Percentiles rank a stretch among this genome's conserved stretches.
Evolutionary conservation across 2,329 filamentous ascomycete species (phyloP).

Genomic region (Fusarium pseudograminearum): DNA sequence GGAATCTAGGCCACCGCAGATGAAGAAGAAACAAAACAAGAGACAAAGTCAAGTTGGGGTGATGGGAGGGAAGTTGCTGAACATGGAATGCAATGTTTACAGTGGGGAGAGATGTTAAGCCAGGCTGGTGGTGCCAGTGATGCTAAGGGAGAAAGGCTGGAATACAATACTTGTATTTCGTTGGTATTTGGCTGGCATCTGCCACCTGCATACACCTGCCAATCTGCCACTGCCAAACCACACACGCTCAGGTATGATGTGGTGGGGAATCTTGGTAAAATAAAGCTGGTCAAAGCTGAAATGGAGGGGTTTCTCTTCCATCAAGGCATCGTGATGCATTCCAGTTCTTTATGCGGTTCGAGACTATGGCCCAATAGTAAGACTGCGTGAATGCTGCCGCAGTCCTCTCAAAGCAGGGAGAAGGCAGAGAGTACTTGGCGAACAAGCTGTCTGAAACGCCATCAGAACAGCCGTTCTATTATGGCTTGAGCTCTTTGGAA

Average conservation of each 20-base stretch:
- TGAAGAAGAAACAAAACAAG: conserved; percentile 35
- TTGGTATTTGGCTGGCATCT: conserved; percentile 44
- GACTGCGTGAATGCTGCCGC: conserved; percentile 6
- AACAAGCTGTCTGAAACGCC: neutral
- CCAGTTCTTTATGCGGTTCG: conserved; percentile 37
- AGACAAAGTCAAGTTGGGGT: conserved; percentile 31
- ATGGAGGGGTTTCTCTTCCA: conserved; percentile 22
- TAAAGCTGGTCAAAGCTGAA: conserved; percentile 26
- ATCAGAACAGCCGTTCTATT: conserved; percentile 3
- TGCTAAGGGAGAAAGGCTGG: conserved; percentile 40
- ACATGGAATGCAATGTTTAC: conserved; percentile 51
- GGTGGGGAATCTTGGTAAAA: conserved; percentile 36
- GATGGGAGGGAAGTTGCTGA: conserved; percentile 16
- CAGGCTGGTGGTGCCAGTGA: conserved; percentile 36
- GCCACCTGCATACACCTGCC: conserved; percentile 42
- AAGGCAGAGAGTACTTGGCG: neutral
- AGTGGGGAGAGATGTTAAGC: conserved; percentile 39
- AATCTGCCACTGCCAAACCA: conserved; percentile 18
- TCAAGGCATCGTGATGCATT: conserved; percentile 47
- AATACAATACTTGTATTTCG: conserved; percentile 31
- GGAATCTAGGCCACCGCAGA: conserved; percentile 20
- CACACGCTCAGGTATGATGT: conserved; percentile 19
- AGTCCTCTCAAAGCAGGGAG: conserved; percentile 32
- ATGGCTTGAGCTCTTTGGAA: neutral
- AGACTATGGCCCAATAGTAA: conserved; percentile 21